phyloP scores from a whole-genome alignment of 73 alveolate genomes.

The Tetrahymena thermophila region DNA sequence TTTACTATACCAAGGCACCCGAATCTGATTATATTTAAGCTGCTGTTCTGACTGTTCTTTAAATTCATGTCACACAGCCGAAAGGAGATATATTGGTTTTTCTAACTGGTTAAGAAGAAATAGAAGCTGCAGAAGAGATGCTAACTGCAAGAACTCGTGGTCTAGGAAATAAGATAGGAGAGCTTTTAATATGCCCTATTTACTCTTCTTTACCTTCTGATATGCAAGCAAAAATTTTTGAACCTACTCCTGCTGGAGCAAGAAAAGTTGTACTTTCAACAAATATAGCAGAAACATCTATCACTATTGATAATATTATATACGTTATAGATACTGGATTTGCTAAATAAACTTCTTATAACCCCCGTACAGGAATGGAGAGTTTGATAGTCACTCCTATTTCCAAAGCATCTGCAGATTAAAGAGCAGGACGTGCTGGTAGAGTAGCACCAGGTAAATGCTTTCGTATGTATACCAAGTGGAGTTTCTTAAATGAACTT shows the following conservation, averaged over 20 bases:
- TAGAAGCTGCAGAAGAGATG: conserved; percentile 96
- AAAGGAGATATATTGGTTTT: conserved; percentile 98
- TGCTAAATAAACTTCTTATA: conserved; percentile 91
- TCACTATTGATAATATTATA: conserved; percentile 90
- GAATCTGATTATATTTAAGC: conserved; percentile 99
- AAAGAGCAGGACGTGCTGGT: conserved; percentile 94
- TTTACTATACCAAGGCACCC: conserved; percentile 95
- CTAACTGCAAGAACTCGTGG: conserved; percentile 87
- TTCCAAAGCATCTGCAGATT: conserved; percentile 43
- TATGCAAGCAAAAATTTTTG: conserved; percentile 97
- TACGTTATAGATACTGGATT: conserved; percentile 99
- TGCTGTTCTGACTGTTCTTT: conserved; percentile 92
- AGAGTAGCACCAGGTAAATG: conserved; percentile 99
- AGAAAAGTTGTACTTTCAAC: conserved; percentile 95
- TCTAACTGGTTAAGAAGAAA: conserved; percentile 99
- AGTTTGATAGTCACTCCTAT: conserved; percentile 58
- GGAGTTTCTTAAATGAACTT: conserved; percentile 94
- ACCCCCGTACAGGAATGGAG: conserved; percentile 99
- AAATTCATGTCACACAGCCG: conserved; percentile 97
- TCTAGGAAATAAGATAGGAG: conserved; percentile 91
- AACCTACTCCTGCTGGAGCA: conserved; percentile 97
- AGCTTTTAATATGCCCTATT: conserved; percentile 91
- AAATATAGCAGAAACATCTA: conserved; percentile 97
- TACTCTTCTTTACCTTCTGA: conserved; percentile 98
- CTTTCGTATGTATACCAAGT: conserved; percentile 96